These are phyloP conservation scores for Tubosaeta sp. DNA, from an alignment of 768 basidiomycete species.

Conservation along the genomic window DNA sequence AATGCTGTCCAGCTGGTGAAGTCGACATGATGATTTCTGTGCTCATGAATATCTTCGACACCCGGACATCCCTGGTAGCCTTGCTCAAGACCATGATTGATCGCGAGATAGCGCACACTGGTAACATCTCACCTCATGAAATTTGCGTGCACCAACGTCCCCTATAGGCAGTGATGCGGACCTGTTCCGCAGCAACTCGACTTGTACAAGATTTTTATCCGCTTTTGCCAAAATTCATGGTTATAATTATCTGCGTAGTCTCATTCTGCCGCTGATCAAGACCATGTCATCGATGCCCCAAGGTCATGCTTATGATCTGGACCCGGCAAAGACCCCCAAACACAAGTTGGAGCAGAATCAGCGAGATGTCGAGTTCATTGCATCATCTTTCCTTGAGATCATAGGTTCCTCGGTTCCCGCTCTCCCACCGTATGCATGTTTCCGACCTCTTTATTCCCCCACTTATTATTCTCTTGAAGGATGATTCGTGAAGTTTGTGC, in stretches of 20 bases:
- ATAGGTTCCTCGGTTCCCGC: conserved; percentile 65
- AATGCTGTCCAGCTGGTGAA: conserved; percentile 74
- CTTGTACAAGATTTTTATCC: conserved; percentile 81
- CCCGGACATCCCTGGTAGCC: conserved; percentile 61
- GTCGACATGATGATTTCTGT: conserved; percentile 84
- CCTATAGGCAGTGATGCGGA: conserved; percentile 67
- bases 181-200: conserved; percentile 87
- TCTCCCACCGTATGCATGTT: conserved; percentile 63
- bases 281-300: conserved; percentile 68
- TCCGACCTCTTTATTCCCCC: background rate
- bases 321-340: conserved; percentile 56
- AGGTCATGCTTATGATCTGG: conserved; percentile 74
- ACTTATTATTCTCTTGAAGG: conserved; percentile 34
- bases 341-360: conserved; percentile 66
- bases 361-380: conserved; percentile 66
- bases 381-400: conserved; percentile 70
- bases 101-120: conserved; percentile 72
- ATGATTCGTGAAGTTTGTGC: conserved; percentile 86
- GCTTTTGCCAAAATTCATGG: conserved; percentile 87
- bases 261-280: conserved; percentile 74
- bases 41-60: conserved; percentile 82
- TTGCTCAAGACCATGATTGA: conserved; percentile 84
- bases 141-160: conserved; percentile 1
- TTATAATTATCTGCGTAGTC: conserved; percentile 81
- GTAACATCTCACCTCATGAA: conserved; percentile 36